These are phyloP conservation scores for Boletus subparvulus DNA, from an alignment of 768 basidiomycete species.

Conservation along the genomic window DNA sequence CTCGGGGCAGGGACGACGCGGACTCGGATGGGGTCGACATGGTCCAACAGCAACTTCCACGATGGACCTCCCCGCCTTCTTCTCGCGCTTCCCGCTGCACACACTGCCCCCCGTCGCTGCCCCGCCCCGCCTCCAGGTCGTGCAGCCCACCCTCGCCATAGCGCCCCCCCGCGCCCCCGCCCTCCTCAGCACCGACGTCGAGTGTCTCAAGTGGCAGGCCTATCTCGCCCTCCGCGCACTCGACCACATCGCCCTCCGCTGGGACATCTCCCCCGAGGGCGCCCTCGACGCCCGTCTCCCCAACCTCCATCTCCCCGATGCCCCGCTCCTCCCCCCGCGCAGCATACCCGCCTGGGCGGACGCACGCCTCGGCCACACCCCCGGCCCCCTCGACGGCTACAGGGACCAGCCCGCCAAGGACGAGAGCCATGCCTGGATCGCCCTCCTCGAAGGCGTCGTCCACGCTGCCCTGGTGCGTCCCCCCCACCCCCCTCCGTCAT, in stretches of 20 bases:
- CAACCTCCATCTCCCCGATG: slow-evolving; percentile 58
- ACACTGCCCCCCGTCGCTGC: slow-evolving; percentile 43
- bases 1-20: slow-evolving; percentile 45
- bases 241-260: slow-evolving; percentile 52
- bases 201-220: slow-evolving; percentile 90
- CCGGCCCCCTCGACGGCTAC: slow-evolving; percentile 65
- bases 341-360: slow-evolving; percentile 78
- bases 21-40: slow-evolving; percentile 59
- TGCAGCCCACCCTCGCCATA: slow-evolving; percentile 64
- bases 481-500: neutral
- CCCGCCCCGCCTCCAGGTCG: slow-evolving; percentile 23
- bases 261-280: slow-evolving; percentile 69
- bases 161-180: slow-evolving; percentile 42
- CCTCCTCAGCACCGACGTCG: slow-evolving; percentile 70
- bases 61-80: slow-evolving; percentile 44
- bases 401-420: slow-evolving; percentile 55
- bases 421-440: slow-evolving; percentile 81
- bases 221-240: slow-evolving; percentile 63
- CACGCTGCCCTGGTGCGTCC: slow-evolving; percentile 70
- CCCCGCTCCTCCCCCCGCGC: slow-evolving; percentile 57
- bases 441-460: slow-evolving; percentile 72
- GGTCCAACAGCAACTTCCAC: slow-evolving; percentile 19
- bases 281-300: slow-evolving; percentile 69
- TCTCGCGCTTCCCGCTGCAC: slow-evolving; percentile 60
- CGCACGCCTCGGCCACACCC: slow-evolving; percentile 40